Evolutionary conservation across 305 asterid genomes (phyloP).

Genomic region (Fraxinus xanthoxyloides): DNA sequence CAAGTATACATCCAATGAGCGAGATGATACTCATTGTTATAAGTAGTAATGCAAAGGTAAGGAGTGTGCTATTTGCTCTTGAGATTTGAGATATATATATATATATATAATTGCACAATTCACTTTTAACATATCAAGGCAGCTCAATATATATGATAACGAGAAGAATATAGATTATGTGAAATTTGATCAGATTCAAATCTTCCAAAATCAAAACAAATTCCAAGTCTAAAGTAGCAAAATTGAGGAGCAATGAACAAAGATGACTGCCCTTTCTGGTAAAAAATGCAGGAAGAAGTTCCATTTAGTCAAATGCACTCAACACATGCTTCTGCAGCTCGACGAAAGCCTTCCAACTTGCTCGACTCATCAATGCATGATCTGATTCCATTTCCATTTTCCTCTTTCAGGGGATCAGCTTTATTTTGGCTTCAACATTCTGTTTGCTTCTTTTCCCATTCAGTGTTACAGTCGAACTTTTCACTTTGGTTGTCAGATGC

Average conservation of each 20-base stretch:
- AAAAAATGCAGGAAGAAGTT: not conserved
- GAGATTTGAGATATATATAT: not conserved
- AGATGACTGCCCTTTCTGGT: not conserved
- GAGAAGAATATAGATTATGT: not conserved
- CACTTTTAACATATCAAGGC: not conserved
- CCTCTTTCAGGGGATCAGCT: constrained; percentile 31
- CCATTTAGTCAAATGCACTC: constrained; percentile 19
- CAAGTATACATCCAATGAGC: not conserved
- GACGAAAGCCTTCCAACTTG: too few species aligned
- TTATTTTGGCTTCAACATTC: constrained; percentile 29
- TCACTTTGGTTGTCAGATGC: constrained; percentile 21
- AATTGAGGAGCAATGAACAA: constrained; percentile 12
- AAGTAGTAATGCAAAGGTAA: not conserved
- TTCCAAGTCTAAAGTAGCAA: constrained; percentile 3
- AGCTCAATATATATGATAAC: not conserved
- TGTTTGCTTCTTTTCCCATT: constrained; percentile 37
- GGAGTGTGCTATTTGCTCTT: not conserved
- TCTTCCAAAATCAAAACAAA: not conserved
- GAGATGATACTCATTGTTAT: not conserved
- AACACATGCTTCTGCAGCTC: constrained; percentile 58
- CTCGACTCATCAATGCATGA: too few species aligned
- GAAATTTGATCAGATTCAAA: not conserved
- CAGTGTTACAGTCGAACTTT: constrained; percentile 16
- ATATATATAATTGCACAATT: not conserved
- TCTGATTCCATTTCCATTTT: not conserved